Base-by-base conservation (phyloP, 805 yeast species). In the Sungouiozyma ichnusensis region DNA sequence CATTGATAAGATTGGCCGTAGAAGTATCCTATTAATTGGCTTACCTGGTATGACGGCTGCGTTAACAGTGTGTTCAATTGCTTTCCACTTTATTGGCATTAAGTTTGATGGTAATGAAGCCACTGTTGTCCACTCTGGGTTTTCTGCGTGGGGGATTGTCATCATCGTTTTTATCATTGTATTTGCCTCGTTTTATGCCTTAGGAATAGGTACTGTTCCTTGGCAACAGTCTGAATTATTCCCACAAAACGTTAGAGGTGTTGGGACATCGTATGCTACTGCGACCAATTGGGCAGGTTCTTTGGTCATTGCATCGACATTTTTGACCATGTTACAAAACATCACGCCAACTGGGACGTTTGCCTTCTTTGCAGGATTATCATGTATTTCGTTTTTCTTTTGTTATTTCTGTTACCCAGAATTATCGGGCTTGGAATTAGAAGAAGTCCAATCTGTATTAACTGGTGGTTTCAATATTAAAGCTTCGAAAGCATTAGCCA, bases 201-300 rank as follows among this genome's bases (percentile, higher is more conserved):
- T 85, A 50, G 97, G 97, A 51, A 85, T 88, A 51, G 98, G 98
- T 66, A 88, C 90, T 62, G 92, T 86, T 42, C 97, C 97, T 43
- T 90, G 98, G 98, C 95, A 90, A 60, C 97, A 92, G 59, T 82
- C 90, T 44, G 98, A 90, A 65, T 68, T 90, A 57, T 87, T 92
- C 67, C 92, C 97, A 31, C 95, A 88, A 71, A 76, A 79, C 47
- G 96, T 90, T 29, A 78, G 98, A 61, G 94, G 95, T 45, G 72
- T 86, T 37, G 97, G 97, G 46, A 79, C 87, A 8, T 85, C 95
- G 44, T 81, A 77, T 55, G 87, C 96, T 2, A 85, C 97, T 11
- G 90, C 92, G 14, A 79, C 88, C 36, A 90, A 90, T 67, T 90
- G 98, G 98, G 77, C 86, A 4, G 97, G 97, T 40, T 86, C 95